Conservation (phyloP, 148 eudicot genomes). For the Camellia sinensis region DNA sequence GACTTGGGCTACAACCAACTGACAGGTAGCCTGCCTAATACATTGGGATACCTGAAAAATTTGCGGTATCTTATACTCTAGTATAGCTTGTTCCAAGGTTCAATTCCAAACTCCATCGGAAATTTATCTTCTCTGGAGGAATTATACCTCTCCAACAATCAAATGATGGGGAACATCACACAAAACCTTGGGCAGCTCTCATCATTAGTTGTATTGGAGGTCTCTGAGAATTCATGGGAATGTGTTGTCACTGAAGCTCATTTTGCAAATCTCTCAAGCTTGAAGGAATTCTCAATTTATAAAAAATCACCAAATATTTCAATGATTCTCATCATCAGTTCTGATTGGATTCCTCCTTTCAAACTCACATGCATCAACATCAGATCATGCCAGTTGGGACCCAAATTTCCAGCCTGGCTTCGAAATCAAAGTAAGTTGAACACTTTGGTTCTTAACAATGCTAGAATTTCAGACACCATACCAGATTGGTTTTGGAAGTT, state of each 20-base stretch:
- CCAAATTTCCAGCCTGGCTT: slow-evolving; percentile 24
- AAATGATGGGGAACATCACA: slow-evolving; percentile 23
- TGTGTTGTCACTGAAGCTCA: slow-evolving; percentile 25
- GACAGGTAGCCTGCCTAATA: slow-evolving; percentile 14
- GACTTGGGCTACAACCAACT: slow-evolving; percentile 16
- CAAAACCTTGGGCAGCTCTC: slow-evolving; percentile 17
- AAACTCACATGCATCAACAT: slow-evolving; percentile 8
- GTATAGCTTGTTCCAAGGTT: slow-evolving; percentile 16
- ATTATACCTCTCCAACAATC: slow-evolving; percentile 10
- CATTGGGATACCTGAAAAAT: slow-evolving; percentile 9
- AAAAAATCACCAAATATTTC: slow-evolving; percentile 8
- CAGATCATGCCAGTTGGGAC: slow-evolving; percentile 21
- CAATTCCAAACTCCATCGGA: slow-evolving; percentile 18
- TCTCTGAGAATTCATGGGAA: slow-evolving; percentile 21
- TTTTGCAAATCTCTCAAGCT: slow-evolving; percentile 16
- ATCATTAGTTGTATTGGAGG: slow-evolving; percentile 8
- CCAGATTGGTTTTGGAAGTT: slow-evolving; percentile 28
- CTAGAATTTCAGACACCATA: slow-evolving; percentile 11
- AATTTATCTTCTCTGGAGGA: slow-evolving; percentile 15
- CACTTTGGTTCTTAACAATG: slow-evolving; percentile 5
- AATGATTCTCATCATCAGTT: slow-evolving; percentile 20
- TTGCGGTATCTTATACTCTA: slow-evolving; percentile 9
- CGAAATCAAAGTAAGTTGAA: slow-evolving; percentile 11
- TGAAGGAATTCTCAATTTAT: slow-evolving; percentile 12
- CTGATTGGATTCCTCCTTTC: slow-evolving; percentile 25